Conservation (phyloP, 225 moss, liverwort and hornwort genomes). For the Physcomitrellopsis africana region DNA sequence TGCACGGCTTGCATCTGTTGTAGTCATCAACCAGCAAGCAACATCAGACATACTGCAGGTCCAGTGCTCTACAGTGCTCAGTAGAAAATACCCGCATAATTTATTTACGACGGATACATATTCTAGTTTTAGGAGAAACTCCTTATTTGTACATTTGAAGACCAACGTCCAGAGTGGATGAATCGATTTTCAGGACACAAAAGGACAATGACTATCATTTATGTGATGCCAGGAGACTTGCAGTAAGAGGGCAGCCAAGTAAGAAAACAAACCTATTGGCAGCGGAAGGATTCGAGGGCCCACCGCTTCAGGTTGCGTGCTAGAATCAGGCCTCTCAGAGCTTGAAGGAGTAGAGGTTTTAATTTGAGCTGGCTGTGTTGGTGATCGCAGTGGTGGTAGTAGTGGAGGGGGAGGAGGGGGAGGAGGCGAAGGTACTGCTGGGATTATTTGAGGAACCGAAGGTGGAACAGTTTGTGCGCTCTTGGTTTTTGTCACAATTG, state of each 20-base stretch:
- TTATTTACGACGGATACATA: background rate
- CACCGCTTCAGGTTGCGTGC: conserved; percentile 36
- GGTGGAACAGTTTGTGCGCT: conserved; percentile 34
- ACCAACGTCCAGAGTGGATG: conserved; percentile 7
- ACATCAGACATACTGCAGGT: conserved; percentile 19
- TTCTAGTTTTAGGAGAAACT: conserved; percentile 3
- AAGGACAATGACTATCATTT: conserved; percentile 6
- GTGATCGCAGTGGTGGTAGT: conserved; percentile 42
- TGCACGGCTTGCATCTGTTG: conserved; percentile 68
- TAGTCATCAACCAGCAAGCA: conserved; percentile 28
- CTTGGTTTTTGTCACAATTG: conserved; percentile 35
- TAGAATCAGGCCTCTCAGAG: conserved; percentile 38
- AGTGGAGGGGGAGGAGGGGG: conserved; percentile 37
- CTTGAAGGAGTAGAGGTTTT: conserved; percentile 31
- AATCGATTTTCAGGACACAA: conserved; percentile 11
- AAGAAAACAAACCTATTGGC: conserved; percentile 41
- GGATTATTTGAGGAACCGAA: conserved; percentile 20
- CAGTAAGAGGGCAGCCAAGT: conserved; percentile 17
- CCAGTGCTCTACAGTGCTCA: conserved; percentile 11
- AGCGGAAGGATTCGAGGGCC: conserved; percentile 29
- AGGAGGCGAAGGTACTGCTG: conserved; percentile 22
- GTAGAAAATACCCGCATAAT: background rate
- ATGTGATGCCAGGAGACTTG: background rate
- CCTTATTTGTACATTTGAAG: background rate
- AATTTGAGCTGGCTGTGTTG: conserved; percentile 37